phyloP scores from a whole-genome alignment of 169 alveolate genomes.

The Plasmodium gonderi region DNA sequence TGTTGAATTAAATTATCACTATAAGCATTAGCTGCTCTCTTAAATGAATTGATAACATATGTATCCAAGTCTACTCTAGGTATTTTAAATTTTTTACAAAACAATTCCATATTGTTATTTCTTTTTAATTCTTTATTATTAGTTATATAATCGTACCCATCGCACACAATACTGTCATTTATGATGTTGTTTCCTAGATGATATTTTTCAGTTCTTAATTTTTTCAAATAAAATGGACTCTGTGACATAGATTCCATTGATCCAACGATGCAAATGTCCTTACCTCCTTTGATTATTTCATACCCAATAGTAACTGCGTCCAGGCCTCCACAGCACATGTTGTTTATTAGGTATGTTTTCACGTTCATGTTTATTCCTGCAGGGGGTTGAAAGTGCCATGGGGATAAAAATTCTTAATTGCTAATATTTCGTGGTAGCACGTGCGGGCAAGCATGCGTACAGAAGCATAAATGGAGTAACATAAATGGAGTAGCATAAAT shows the following conservation, averaged over 20 bases:
- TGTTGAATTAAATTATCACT: constrained; percentile 80
- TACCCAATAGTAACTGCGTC: constrained; percentile 75
- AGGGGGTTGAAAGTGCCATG: neutral
- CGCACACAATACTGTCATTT: constrained; percentile 75
- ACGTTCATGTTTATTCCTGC: constrained; percentile 75
- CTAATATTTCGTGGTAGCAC: neutral
- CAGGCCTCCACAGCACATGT: constrained; percentile 81
- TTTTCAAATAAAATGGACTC: constrained; percentile 78
- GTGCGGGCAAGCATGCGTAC: neutral
- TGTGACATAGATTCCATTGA: constrained; percentile 80
- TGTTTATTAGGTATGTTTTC: constrained; percentile 67
- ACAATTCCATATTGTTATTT: constrained; percentile 65
- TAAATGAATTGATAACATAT: constrained; percentile 77
- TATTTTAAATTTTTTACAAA: constrained; percentile 69
- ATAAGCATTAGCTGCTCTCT: constrained; percentile 78
- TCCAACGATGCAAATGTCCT: constrained; percentile 78
- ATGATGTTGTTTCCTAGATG: constrained; percentile 76
- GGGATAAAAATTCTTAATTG: no score
- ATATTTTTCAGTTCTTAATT: constrained; percentile 75
- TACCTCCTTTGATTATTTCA: constrained; percentile 75
- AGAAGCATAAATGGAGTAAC: neutral
- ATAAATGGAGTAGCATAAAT: no score
- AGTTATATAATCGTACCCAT: constrained; percentile 65
- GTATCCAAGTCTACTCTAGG: constrained; percentile 77
- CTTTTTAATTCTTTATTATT: constrained; percentile 50